Evolutionary conservation across 2,329 filamentous ascomycete species (phyloP), one percentile per base, ranked within the genome.

Genomic region (Paradendryphiella salina): DNA sequence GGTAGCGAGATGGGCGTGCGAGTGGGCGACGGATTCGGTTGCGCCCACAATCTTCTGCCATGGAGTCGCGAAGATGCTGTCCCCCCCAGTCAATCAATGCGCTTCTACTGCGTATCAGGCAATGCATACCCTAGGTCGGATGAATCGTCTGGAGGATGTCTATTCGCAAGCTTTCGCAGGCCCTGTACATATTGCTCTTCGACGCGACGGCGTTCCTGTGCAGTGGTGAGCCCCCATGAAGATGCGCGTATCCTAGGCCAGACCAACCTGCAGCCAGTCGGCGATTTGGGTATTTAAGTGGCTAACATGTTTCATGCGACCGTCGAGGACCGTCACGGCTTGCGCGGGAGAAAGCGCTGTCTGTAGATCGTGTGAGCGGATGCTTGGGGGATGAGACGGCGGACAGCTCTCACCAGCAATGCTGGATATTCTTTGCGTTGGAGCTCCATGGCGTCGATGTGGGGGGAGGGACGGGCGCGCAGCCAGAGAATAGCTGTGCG

Each of bases 211-310:
- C 94, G 90, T 79, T 99, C 94, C 93, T 97, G 73, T 47, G 57
- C 50, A 49, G 43, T 52, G 46, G 50, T 71, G 52, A 70, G 66
- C 57, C 48, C 29, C 49, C 31, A 26, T 47, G 40, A 14, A 41
- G 11, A 40, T 45, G 47, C 40, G 43, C 23, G 45, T 39, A 29
- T 26, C 21, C 11, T 49, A 39, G 28, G 37, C 6, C 20, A 20
- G 76, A 75, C 69, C n/a, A 85, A 96, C 92, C 86, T 93, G 88
- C 56, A 99, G 82, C 90, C 93, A 99, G 77, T 97, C 93, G 73
- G 93, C 93, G 67, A 99, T 90, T 71, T 96, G 90, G 63, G 80
- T 76, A 75, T 99, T 96, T 76, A 96, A 78, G 73, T 87, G 90
- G 66, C 83, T 84, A 71, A 97, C 93, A 75, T 90, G 84, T 75